Percentiles rank a stretch among this genome's conserved stretches.
These are phyloP conservation scores for Metschnikowia reukaufii DNA, from an alignment of 805 yeast species.

Conservation along the genomic window DNA sequence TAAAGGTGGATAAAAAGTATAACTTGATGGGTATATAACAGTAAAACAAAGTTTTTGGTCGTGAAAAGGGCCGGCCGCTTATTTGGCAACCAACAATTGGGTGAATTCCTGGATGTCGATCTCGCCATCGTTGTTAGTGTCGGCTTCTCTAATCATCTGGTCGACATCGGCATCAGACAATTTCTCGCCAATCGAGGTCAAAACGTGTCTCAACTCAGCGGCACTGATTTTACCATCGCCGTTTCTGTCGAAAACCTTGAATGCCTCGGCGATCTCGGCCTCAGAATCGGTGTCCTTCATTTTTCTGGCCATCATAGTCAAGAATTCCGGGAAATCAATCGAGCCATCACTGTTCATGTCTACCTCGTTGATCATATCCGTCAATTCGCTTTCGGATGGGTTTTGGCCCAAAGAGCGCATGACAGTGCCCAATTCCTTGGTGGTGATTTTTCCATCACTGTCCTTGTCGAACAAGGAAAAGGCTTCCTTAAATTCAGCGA, in stretches of 20 bases:
- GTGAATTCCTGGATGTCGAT: slow-evolving; percentile 97
- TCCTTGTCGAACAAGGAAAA: slow-evolving; percentile 96
- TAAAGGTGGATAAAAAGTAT: neutral
- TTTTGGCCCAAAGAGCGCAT: slow-evolving; percentile 99
- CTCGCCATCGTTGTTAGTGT: slow-evolving; percentile 93
- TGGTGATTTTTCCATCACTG: slow-evolving; percentile 94
- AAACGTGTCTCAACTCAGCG: slow-evolving; percentile 93
- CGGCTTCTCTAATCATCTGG: slow-evolving; percentile 96
- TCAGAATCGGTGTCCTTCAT: slow-evolving; percentile 96
- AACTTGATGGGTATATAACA: slow-evolving; percentile 3
- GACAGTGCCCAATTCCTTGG: slow-evolving; percentile 94
- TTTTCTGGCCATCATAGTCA: slow-evolving; percentile 51
- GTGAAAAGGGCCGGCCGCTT: slow-evolving; percentile 15
- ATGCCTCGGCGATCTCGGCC: slow-evolving; percentile 96
- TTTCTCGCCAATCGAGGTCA: slow-evolving; percentile 97
- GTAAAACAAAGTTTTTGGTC: slow-evolving; percentile 1
- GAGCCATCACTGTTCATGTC: slow-evolving; percentile 92
- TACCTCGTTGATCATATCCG: slow-evolving; percentile 96
- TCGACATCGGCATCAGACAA: slow-evolving; percentile 95
- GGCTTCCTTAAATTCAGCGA: slow-evolving; percentile 96
- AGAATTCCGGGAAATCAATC: slow-evolving; percentile 49
- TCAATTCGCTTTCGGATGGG: slow-evolving; percentile 93
- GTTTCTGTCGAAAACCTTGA: slow-evolving; percentile 94
- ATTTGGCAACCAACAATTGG: slow-evolving; percentile 78
- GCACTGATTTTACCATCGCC: slow-evolving; percentile 97